A percentile compares a stretch with the other conserved stretches of the same genome.
Evolutionary conservation across 2,329 filamentous ascomycete genomes (phyloP).

Genomic region (Diaporthe sp.): DNA sequence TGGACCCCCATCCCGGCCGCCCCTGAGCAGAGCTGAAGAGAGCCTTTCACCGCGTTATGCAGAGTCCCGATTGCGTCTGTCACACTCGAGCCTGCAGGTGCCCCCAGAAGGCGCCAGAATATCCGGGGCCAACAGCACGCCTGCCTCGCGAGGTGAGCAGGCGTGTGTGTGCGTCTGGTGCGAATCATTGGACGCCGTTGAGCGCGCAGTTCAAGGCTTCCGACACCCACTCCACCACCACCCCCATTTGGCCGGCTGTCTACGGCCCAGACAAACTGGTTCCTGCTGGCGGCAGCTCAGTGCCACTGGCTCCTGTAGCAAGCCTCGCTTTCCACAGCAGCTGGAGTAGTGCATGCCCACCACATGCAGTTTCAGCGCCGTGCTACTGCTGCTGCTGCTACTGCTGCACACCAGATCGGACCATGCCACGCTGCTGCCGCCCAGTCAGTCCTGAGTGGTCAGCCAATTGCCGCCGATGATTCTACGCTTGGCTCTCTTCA

Average conservation of each 20-base stretch:
- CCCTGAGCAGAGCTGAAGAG: conserved; percentile 29
- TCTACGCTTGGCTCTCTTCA: conserved; percentile 13
- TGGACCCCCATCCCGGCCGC: conserved; percentile 4
- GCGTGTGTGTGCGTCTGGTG: conserved; percentile 13
- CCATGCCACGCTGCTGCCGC: conserved; percentile 20
- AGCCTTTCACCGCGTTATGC: conserved; percentile 35
- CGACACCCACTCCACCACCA: conserved; percentile 22
- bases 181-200: conserved; percentile 31
- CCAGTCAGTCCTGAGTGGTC: not conserved
- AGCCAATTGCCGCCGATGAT: conserved; percentile 24
- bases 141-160: conserved; percentile 23
- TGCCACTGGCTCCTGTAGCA: conserved; percentile 35
- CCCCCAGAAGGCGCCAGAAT: conserved; percentile 17
- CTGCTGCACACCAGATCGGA: conserved; percentile 32
- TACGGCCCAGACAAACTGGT: conserved; percentile 36
- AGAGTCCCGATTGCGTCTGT: conserved; percentile 23
- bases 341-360: conserved; percentile 26
- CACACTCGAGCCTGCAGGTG: conserved; percentile 15
- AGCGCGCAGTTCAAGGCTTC: conserved; percentile 30
- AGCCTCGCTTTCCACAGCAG: conserved; percentile 39
- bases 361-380: conserved; percentile 38
- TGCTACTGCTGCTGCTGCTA: not conserved
- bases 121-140: conserved; percentile 22
- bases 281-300: conserved; percentile 26
- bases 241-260: conserved; percentile 19